Conservation (phyloP, 1,284 basidiomycete species). For the Laetiporus sulphureus region DNA sequence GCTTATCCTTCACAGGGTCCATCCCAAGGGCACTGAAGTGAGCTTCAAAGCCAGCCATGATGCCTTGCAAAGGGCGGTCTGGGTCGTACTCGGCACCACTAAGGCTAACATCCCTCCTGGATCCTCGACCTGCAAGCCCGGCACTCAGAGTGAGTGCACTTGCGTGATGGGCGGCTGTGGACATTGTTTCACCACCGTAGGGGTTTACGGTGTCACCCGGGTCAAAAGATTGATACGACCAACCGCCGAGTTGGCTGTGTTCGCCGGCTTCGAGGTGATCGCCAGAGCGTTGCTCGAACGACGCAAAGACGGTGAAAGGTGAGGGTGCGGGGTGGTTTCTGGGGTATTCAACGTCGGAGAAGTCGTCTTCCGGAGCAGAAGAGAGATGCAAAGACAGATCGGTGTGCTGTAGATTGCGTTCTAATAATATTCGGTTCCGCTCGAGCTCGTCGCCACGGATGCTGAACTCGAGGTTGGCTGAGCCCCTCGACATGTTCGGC, state of each 20-base stretch:
- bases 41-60: constrained; percentile 52
- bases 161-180: constrained; percentile 82
- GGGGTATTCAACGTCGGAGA: constrained; percentile 57
- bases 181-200: constrained; percentile 63
- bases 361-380: constrained; percentile 34
- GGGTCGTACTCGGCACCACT: constrained; percentile 84
- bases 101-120: constrained; percentile 48
- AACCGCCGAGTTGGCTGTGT: constrained; percentile 46
- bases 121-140: constrained; percentile 54
- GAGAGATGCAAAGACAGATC: constrained; percentile 64
- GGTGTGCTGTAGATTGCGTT: constrained; percentile 65
- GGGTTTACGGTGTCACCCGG: constrained; percentile 54
- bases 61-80: constrained; percentile 71
- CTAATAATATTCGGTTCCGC: constrained; percentile 63
- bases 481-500: constrained; percentile 17
- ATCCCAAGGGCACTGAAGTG: constrained; percentile 44
- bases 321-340: constrained; percentile 53
- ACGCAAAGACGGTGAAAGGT: constrained; percentile 48
- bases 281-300: constrained; percentile 50
- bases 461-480: constrained; percentile 28
- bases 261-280: constrained; percentile 50
- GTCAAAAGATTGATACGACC: constrained; percentile 50
- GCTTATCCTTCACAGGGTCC: constrained; percentile 44
- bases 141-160: constrained; percentile 81
- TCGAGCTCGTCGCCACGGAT: constrained; percentile 68